Base-by-base conservation (phyloP, 305 asterid species). In the Fraxinus platypoda region DNA sequence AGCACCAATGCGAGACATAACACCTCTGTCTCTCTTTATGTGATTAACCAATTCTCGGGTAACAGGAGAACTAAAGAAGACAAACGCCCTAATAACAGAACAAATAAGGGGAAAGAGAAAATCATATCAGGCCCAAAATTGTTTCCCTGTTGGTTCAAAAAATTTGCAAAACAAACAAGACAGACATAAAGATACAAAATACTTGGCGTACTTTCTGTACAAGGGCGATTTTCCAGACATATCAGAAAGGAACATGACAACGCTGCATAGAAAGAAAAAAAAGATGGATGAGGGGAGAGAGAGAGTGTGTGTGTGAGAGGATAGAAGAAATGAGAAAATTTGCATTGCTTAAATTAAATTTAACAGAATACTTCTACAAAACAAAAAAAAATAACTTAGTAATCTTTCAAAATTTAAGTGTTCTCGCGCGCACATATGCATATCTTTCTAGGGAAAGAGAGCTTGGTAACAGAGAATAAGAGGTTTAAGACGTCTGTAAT, bases 41-140 rank as follows among this genome's bases (percentile, higher is more conserved):
- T 92, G 90, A 85, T 86, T 88, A 84, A 97, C 99, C 88, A 93
- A 81, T 84, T 97, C 99, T 33, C 89, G 87, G 21, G 97, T 77
- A 84, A 97, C 93, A 77, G 98, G 91, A 82, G 99, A 95, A 92
- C 99, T 97, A 81, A 97, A 97, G 93, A 94, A 97, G 74, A 97
- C 94, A 81, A 91, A 97, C 75, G 99, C 98, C 93, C 99, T 97
- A 79, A 66, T 82, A 84, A 78, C 64, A 81, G 79, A 84, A 80
- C 49, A 54, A 70, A 72, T 31, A 81, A 30, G 33, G 77, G 66
- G 74, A 80, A 37, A 76, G 85, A 38, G 59, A 78, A 6, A 59
- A 73, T 52, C 34, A 54, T 57, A 71, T 85, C 66, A 82, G 84
- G 35, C 31, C 30, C 34, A 19, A 57, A 78, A 57, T 68, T 30